Base-by-base conservation (phyloP, 2,329 filamentous ascomycete genomes). In the Plectosphaerella cucumerina region DNA sequence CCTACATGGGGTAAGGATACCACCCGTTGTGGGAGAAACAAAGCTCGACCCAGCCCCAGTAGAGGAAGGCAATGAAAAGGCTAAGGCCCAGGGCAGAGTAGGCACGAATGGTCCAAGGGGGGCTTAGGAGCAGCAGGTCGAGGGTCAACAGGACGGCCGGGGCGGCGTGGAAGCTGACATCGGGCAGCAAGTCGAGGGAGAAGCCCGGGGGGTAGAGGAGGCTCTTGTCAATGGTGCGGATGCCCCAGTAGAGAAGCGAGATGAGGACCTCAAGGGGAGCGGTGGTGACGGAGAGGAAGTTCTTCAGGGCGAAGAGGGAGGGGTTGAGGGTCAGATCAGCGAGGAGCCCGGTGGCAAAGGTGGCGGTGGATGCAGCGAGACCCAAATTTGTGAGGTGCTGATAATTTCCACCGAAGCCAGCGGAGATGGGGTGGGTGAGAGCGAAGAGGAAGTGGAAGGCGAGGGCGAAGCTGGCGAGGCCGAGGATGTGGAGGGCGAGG, bases 41-140 rank as follows among this genome's bases (percentile, higher is more conserved):
- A 21, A 82, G 75, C 67, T 91, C 86, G 21, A 90, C 80, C 87
- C 88, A 92, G 56, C 79, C 78, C 86, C 87, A 92, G 66, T 92
- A 92, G 3, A 70, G 64, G 54, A 87, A 82, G 0, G 85, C 86
- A 42, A 90, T 67, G 2, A 58, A 63, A 12, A 77, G 77, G 56
- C 81, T 84, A 22, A 87, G 62, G 1, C 71, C 69, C 60, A 88
- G 74, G 5, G 84, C 80, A 1, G 77, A 74, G n/a, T 83, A 72
- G 8, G 75, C 75, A 10, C 77, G 74, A 53, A 88, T 80, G 0
- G 84, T 84, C 83, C 86, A 90, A 1, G 87, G 87, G 11, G 87
- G 87, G 44, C 83, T 87, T 44, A 90, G 73, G 37, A 90, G 72
- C 17, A 90, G 63, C 15, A 87, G 69, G 62, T 92, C 87, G 39